These are phyloP conservation scores for Rosellinia necatrix DNA, from an alignment of 2,329 filamentous ascomycete genomes.

Conservation along the genomic window DNA sequence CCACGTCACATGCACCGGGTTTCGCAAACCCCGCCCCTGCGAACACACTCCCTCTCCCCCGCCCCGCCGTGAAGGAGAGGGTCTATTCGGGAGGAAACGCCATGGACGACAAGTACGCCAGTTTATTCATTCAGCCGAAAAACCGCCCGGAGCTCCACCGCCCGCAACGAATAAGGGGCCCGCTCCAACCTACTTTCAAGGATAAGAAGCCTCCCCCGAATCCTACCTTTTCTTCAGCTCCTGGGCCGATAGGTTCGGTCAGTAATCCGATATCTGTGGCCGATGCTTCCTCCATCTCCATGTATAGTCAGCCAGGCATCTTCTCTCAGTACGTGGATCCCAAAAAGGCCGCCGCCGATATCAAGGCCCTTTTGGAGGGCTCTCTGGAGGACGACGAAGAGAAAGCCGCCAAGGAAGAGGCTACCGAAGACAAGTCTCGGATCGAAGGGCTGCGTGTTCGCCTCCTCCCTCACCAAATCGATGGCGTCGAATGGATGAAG, in stretches of 20 bases:
- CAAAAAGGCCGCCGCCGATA: slow-evolving; percentile 71
- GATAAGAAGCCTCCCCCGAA: slow-evolving; percentile 53
- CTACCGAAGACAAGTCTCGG: slow-evolving; percentile 58
- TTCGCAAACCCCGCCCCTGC: slow-evolving; percentile 21
- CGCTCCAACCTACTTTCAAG: slow-evolving; percentile 52
- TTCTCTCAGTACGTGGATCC: slow-evolving; percentile 70
- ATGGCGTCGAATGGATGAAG: slow-evolving; percentile 93
- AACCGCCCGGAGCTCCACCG: slow-evolving; percentile 63
- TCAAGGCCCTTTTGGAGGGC: slow-evolving; percentile 82
- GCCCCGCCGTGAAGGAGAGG: slow-evolving; percentile 38
- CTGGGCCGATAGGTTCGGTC: slow-evolving; percentile 35
- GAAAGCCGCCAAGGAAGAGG: slow-evolving; percentile 51
- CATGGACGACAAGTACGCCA: slow-evolving; percentile 59
- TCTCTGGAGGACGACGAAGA: slow-evolving; percentile 75
- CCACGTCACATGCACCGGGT: slow-evolving; percentile 21
- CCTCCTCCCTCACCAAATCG: slow-evolving; percentile 89
- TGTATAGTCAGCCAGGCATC: slow-evolving; percentile 48
- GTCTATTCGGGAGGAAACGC: slow-evolving; percentile 30
- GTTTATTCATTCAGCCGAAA: slow-evolving; percentile 58
- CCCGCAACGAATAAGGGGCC: slow-evolving; percentile 53
- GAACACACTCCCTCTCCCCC: slow-evolving; percentile 14
- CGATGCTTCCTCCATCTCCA: slow-evolving; percentile 33
- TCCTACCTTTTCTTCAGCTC: slow-evolving; percentile 54
- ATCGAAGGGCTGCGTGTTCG: slow-evolving; percentile 85
- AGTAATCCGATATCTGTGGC: slow-evolving; percentile 39